phyloP scores from a whole-genome alignment of 2,329 filamentous ascomycete species.

The Penicillium sp. region DNA sequence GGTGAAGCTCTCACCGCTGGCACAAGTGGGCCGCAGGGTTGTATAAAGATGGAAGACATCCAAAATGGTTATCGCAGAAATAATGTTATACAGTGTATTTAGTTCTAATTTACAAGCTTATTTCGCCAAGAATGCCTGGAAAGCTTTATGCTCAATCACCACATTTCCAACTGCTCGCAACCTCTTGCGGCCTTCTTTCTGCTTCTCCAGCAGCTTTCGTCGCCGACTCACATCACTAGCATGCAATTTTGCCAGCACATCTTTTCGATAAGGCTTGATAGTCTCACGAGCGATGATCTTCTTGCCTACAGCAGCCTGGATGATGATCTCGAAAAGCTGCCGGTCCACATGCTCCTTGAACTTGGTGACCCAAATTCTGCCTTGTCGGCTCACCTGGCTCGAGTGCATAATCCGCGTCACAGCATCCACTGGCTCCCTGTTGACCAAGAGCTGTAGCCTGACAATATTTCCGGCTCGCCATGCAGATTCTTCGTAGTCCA shows the following conservation, averaged over 20 bases:
- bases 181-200: conserved; percentile 89
- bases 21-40: background rate
- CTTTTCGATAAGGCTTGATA: conserved; percentile 92
- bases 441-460: conserved; percentile 87
- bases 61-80: background rate
- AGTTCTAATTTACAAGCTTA: conserved; percentile 31
- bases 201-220: conserved; percentile 84
- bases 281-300: conserved; percentile 84
- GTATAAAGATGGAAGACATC: background rate
- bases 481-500: conserved; percentile 93
- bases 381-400: conserved; percentile 71
- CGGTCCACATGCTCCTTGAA: conserved; percentile 95
- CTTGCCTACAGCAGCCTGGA: conserved; percentile 78
- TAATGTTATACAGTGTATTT: conserved; percentile 5
- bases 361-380: conserved; percentile 80
- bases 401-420: conserved; percentile 81
- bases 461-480: conserved; percentile 72
- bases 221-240: conserved; percentile 76
- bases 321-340: conserved; percentile 95
- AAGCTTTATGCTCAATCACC: conserved; percentile 89
- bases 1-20: conserved; percentile 13
- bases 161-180: conserved; percentile 72
- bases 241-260: conserved; percentile 86
- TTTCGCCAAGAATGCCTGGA: conserved; percentile 86
- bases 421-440: conserved; percentile 85